Evolutionary conservation across 176 grass and related monocot genomes (phyloP).

Genomic region (Sorghum bicolor): DNA sequence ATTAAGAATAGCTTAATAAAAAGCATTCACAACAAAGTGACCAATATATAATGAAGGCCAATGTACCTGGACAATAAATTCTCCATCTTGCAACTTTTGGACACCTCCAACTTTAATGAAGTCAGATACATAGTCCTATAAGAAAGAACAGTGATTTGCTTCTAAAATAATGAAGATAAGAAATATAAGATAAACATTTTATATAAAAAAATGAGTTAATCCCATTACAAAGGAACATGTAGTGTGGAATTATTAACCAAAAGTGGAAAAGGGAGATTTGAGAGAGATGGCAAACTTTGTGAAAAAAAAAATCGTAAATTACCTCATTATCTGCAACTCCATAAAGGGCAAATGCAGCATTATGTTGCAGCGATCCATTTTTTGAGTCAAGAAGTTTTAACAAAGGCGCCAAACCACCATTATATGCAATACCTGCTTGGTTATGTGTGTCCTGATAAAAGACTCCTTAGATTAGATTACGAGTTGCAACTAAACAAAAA

Average conservation of each 20-base stretch:
- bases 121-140: conserved; percentile 88
- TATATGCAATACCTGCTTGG: conserved; percentile 99
- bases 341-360: conserved; percentile 99
- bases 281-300: conserved; percentile 2
- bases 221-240: not conserved
- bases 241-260: not conserved
- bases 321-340: conserved; percentile 99
- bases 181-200: conserved; percentile 16
- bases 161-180: conserved; percentile 12
- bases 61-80: conserved; percentile 96
- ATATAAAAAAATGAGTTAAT: conserved; percentile 16
- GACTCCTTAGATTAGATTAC: conserved; percentile 18
- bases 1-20: conserved; percentile 5
- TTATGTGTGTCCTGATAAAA: conserved; percentile 83
- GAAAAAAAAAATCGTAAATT: conserved; percentile 7
- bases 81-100: conserved; percentile 96
- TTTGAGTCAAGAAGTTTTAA: conserved; percentile 99
- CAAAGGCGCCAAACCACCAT: conserved; percentile 89
- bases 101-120: conserved; percentile 98
- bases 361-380: conserved; percentile 98
- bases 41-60: not conserved
- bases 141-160: conserved; percentile 21
- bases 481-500: not conserved
- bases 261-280: not conserved
- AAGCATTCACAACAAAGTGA: conserved; percentile 15